Conservation (phyloP, 2,329 filamentous ascomycete species). For the Gnomoniopsis smithogilvyi region DNA sequence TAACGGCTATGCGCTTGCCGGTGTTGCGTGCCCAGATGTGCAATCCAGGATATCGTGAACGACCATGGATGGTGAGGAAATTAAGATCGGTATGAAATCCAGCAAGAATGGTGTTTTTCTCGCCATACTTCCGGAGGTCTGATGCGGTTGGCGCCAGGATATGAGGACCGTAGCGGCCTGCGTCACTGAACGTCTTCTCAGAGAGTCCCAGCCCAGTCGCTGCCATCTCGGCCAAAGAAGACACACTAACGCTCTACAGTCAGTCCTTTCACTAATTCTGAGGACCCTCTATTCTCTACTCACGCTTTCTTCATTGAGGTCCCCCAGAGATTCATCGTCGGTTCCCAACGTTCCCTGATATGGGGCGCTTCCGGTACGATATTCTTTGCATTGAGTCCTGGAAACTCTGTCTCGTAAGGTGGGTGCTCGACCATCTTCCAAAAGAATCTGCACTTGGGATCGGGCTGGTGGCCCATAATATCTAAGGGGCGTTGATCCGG, state of each 20-base stretch:
- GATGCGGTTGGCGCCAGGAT: constrained; percentile 60
- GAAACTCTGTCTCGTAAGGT: constrained; percentile 53
- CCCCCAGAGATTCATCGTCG: constrained; percentile 56
- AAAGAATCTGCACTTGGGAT: constrained; percentile 63
- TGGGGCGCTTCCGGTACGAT: constrained; percentile 47
- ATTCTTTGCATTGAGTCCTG: constrained; percentile 52
- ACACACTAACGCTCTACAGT: constrained; percentile 36
- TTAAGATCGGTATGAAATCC: constrained; percentile 64
- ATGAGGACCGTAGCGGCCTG: constrained; percentile 57
- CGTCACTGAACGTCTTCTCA: constrained; percentile 49
- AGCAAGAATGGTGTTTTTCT: constrained; percentile 55
- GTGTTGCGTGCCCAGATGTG: constrained; percentile 65
- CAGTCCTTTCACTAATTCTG: neutral
- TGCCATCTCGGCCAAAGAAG: constrained; percentile 56
- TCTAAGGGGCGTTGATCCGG: constrained; percentile 56
- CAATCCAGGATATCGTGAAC: constrained; percentile 58
- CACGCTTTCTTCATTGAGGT: constrained; percentile 58
- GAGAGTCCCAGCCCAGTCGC: constrained; percentile 54
- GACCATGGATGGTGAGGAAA: constrained; percentile 63
- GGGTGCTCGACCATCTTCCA: constrained; percentile 56
- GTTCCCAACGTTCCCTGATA: constrained; percentile 49
- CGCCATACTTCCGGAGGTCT: constrained; percentile 51
- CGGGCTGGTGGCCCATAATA: constrained; percentile 52
- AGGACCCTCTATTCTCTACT: constrained; percentile 23
- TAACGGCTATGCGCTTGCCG: constrained; percentile 54